Conservation (phyloP, 331 rosid species). For the Pyrus hybrid region DNA sequence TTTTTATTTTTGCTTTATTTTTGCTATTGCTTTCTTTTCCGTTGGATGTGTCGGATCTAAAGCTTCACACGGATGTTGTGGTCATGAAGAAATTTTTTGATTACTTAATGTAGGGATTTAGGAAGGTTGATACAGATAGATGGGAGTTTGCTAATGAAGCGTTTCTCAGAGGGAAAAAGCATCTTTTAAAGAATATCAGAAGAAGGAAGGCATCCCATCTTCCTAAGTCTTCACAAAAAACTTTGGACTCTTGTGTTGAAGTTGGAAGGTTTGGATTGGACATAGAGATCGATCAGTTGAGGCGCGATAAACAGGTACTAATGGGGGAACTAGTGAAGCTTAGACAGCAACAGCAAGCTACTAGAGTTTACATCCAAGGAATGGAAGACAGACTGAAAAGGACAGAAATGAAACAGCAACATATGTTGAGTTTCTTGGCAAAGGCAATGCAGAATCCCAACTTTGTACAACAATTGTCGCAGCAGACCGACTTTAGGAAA, state of each 20-base stretch:
- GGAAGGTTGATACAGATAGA: constrained; percentile 74
- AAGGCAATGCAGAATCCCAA: constrained; percentile 61
- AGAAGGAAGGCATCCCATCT: constrained; percentile 45
- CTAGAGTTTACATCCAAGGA: constrained; percentile 34
- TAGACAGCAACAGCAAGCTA: constrained; percentile 59
- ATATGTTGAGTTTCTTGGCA: constrained; percentile 64
- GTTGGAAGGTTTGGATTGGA: constrained; percentile 66
- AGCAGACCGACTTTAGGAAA: constrained; percentile 35
- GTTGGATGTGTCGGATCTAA: not conserved
- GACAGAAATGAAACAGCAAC: constrained; percentile 61
- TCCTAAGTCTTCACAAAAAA: constrained; percentile 26
- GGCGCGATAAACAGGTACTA: constrained; percentile 60
- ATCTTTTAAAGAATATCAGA: constrained; percentile 58
- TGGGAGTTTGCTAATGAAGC: constrained; percentile 93
- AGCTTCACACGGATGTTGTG: not conserved
- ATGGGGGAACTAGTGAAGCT: constrained; percentile 70
- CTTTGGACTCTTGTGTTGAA: constrained; percentile 55
- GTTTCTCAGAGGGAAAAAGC: constrained; percentile 71
- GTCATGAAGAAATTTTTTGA: constrained; percentile 19
- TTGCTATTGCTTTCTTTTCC: not conserved
- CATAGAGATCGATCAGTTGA: constrained; percentile 46
- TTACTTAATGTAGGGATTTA: constrained; percentile 62
- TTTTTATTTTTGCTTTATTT: not conserved
- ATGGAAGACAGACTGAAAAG: constrained; percentile 54
- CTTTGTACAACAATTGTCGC: constrained; percentile 43